phyloP scores from a whole-genome alignment of 345 rosid species.

The Camelina sativa region DNA sequence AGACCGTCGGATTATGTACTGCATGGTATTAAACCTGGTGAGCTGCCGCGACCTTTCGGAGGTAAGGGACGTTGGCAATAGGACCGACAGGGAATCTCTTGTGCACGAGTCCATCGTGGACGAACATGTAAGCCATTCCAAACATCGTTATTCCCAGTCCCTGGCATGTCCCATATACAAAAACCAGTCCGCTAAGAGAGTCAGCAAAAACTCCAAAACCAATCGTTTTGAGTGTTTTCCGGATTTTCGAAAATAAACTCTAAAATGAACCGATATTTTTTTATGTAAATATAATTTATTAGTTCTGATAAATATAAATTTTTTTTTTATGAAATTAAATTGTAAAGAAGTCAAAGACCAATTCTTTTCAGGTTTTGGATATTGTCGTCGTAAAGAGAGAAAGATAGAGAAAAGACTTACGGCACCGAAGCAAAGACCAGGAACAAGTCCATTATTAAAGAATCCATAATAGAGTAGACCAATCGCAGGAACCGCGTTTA shows the following conservation, averaged over 20 bases:
- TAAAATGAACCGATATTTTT: too few relatives aligned
- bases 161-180: constrained; percentile 35
- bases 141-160: constrained; percentile 84
- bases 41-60: constrained; percentile 75
- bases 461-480: constrained; percentile 75
- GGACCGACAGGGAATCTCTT: constrained; percentile 88
- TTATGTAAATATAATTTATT: too few relatives aligned
- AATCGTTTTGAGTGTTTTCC: not conserved
- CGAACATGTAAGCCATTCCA: constrained; percentile 95
- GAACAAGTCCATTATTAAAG: constrained; percentile 76
- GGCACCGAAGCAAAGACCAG: constrained; percentile 93
- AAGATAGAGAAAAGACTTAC: constrained; percentile 50
- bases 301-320: too few relatives aligned
- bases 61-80: constrained; percentile 77
- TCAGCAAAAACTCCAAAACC: not conserved
- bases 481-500: constrained; percentile 88
- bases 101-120: constrained; percentile 88
- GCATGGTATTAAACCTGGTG: constrained; percentile 55
- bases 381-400: not conserved
- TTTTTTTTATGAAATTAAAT: too few relatives aligned
- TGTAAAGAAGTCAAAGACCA: constrained; percentile 5
- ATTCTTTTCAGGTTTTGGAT: not conserved
- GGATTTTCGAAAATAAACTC: too few relatives aligned
- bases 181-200: not conserved
- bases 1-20: not conserved